Conservation (phyloP, 2,329 filamentous ascomycete species). For the Aspergillus sp. region DNA sequence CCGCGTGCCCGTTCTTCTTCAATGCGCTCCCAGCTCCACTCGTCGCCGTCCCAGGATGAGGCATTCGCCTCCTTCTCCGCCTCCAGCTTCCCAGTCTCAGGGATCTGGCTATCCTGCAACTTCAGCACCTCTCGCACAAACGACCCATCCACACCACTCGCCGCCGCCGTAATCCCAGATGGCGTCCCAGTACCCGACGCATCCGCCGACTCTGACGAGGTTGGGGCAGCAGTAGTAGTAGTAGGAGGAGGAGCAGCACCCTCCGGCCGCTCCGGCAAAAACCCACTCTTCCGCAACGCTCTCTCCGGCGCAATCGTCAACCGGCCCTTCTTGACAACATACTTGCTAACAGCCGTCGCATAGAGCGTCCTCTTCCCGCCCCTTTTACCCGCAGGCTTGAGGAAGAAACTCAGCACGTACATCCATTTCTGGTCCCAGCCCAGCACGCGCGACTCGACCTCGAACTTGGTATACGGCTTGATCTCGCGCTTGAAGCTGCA, state of each 20-base stretch:
- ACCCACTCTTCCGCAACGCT: conserved; percentile 66
- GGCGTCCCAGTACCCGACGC: conserved; percentile 33
- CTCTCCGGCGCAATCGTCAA: conserved; percentile 82
- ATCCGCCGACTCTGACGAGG: conserved; percentile 21
- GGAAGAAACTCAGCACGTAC: conserved; percentile 72
- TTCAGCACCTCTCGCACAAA: conserved; percentile 34
- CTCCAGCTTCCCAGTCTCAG: conserved; percentile 27
- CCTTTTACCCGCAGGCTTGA: conserved; percentile 51
- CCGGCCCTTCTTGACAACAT: conserved; percentile 78
- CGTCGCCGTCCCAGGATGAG: conserved; percentile 36
- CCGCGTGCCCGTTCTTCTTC: conserved; percentile 59
- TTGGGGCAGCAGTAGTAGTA: background rate
- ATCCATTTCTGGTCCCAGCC: conserved; percentile 81
- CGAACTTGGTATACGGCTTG: conserved; percentile 65
- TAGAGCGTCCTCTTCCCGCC: conserved; percentile 63
- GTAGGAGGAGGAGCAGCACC: conserved; percentile 5
- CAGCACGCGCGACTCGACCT: conserved; percentile 71
- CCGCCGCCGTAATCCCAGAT: conserved; percentile 30
- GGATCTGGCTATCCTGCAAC: conserved; percentile 18
- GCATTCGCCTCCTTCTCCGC: conserved; percentile 32
- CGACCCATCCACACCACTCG: conserved; percentile 35
- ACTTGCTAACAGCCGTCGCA: conserved; percentile 73
- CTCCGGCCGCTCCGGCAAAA: conserved; percentile 66
- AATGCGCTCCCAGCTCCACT: conserved; percentile 62
- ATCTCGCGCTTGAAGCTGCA: conserved; percentile 76